Conservation (phyloP, 495 filamentous ascomycete genomes). For the Tuber microsphaerosporum region DNA sequence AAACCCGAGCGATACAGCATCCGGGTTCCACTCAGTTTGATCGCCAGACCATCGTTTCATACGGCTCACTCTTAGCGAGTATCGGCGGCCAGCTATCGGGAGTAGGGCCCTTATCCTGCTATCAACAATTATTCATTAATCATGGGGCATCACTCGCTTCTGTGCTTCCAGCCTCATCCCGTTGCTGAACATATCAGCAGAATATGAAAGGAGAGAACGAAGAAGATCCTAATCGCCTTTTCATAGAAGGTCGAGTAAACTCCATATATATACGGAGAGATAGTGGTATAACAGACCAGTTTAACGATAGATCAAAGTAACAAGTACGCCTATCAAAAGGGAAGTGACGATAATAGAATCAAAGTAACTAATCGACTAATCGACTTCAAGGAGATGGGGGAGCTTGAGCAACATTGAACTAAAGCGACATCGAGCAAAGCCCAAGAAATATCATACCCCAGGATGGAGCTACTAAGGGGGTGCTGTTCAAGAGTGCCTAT, state of each 20-base stretch:
- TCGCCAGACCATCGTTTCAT: not conserved
- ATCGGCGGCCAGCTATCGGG: not conserved
- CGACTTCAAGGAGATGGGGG: too few species aligned
- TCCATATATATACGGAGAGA: not conserved
- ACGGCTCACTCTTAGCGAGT: not conserved
- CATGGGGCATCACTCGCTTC: not conserved
- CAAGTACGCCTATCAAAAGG: not conserved
- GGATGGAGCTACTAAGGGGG: not conserved
- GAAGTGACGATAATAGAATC: not conserved
- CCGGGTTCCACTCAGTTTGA: not conserved
- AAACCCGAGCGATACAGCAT: not conserved
- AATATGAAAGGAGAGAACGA: not conserved
- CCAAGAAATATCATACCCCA: not conserved
- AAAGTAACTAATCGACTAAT: too few species aligned
- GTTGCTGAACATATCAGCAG: not conserved
- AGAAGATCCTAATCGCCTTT: not conserved
- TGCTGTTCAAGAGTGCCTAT: not conserved
- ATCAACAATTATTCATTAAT: constrained; percentile 1
- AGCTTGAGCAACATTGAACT: too few species aligned
- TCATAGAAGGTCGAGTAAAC: not conserved
- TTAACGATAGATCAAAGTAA: not conserved
- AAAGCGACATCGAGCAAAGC: not conserved
- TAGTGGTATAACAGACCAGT: not conserved
- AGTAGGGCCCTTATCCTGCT: not conserved
- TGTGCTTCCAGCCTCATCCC: not conserved